phyloP scores from a whole-genome alignment of 441 rosid species.

The Euphorbia celastroides region DNA sequence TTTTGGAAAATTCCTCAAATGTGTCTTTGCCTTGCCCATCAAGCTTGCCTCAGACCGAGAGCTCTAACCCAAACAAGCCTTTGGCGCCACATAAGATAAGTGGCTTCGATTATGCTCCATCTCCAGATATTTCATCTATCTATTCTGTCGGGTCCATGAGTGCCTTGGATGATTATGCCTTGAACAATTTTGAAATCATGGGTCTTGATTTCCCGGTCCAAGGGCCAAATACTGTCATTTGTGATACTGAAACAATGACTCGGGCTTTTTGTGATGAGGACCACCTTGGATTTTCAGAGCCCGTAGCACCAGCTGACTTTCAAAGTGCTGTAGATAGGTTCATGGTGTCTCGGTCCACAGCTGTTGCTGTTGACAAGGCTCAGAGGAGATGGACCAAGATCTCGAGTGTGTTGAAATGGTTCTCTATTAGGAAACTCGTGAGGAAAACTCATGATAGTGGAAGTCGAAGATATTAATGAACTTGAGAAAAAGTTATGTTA shows the following conservation, averaged over 20 bases:
- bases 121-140: slow-evolving; percentile 61
- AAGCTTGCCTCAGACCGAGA: slow-evolving; percentile 34
- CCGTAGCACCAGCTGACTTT: slow-evolving; percentile 54
- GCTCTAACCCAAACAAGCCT: slow-evolving; percentile 32
- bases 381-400: slow-evolving; percentile 86
- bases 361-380: slow-evolving; percentile 39
- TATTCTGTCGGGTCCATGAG: slow-evolving; percentile 41
- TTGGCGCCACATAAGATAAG: slow-evolving; percentile 38
- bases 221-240: slow-evolving; percentile 37
- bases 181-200: slow-evolving; percentile 47
- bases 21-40: slow-evolving; percentile 27
- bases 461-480: slow-evolving; percentile 28
- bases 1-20: slow-evolving; percentile 37
- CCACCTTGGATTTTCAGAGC: slow-evolving; percentile 46
- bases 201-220: slow-evolving; percentile 50
- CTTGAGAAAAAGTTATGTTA: background rate
- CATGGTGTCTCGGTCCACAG: slow-evolving; percentile 31
- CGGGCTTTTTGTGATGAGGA: slow-evolving; percentile 67
- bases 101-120: slow-evolving; percentile 61
- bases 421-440: slow-evolving; percentile 52
- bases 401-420: slow-evolving; percentile 74
- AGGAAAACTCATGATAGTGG: slow-evolving; percentile 27
- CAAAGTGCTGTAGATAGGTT: slow-evolving; percentile 53
- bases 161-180: slow-evolving; percentile 51
- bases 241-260: slow-evolving; percentile 53